These are phyloP conservation scores for Oryza glaberrima DNA, from an alignment of 176 grass and related monocot species.

Conservation along the genomic window DNA sequence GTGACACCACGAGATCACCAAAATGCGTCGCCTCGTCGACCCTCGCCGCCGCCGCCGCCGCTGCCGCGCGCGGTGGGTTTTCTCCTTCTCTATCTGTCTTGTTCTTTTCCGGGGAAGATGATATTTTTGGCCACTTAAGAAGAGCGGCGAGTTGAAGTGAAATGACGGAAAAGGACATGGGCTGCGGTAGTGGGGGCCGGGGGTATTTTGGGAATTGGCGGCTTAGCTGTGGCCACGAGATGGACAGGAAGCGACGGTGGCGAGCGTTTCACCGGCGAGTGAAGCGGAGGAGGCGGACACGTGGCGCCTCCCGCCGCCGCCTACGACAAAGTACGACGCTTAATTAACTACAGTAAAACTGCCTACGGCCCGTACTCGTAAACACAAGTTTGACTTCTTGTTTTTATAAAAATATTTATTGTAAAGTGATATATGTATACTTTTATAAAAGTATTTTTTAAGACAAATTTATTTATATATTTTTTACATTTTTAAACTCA, in stretches of 20 bases:
- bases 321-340: neutral
- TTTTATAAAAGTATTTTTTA: too few species aligned
- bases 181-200: neutral
- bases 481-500: too few species aligned
- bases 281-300: neutral
- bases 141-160: neutral
- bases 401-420: too few species aligned
- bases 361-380: too few species aligned
- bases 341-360: neutral
- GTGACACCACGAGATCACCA: neutral
- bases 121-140: constrained; percentile 45
- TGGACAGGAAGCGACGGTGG: neutral
- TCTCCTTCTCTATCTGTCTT: neutral
- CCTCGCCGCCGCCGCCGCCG: neutral
- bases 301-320: neutral
- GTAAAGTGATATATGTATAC: too few species aligned
- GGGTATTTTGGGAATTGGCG: neutral
- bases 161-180: constrained; percentile 34
- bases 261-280: neutral
- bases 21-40: neutral
- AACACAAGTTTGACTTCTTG: too few species aligned
- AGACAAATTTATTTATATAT: too few species aligned
- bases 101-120: neutral
- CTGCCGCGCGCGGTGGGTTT: constrained; percentile 3
- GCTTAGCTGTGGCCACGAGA: neutral